These are phyloP conservation scores for Acacia confusa DNA, from an alignment of 306 rosid genomes.

Conservation along the genomic window DNA sequence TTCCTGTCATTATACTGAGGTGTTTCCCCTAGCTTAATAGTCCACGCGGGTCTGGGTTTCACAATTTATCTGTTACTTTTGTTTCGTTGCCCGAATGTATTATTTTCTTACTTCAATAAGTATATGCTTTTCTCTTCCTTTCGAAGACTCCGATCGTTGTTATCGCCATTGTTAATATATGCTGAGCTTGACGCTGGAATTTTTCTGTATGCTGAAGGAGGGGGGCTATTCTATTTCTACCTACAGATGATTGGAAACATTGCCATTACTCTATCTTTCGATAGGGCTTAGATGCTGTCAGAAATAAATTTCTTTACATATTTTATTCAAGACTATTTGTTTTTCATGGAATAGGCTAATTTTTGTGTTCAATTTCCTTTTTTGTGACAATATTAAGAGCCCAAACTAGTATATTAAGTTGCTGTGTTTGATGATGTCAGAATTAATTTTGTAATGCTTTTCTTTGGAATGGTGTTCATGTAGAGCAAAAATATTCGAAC, in stretches of 20 bases:
- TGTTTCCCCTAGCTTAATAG: conserved; percentile 11
- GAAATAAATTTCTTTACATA: background rate
- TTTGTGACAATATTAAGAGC: background rate
- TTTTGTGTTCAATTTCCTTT: background rate
- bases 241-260: background rate
- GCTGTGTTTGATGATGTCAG: background rate
- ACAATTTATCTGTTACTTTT: background rate
- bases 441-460: background rate
- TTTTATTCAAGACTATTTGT: background rate
- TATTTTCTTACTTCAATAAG: background rate
- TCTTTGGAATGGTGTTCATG: background rate
- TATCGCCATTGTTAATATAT: background rate
- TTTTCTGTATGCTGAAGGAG: background rate
- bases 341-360: background rate
- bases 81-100: background rate
- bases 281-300: background rate
- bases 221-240: background rate
- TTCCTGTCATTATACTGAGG: background rate
- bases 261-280: background rate
- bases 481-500: background rate
- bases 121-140: background rate
- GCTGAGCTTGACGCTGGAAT: conserved; percentile 2
- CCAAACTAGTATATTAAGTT: background rate
- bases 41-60: background rate
- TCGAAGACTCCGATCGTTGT: background rate